phyloP scores from a whole-genome alignment of 257 asterid genomes.

The Gynochthodes officinalis region DNA sequence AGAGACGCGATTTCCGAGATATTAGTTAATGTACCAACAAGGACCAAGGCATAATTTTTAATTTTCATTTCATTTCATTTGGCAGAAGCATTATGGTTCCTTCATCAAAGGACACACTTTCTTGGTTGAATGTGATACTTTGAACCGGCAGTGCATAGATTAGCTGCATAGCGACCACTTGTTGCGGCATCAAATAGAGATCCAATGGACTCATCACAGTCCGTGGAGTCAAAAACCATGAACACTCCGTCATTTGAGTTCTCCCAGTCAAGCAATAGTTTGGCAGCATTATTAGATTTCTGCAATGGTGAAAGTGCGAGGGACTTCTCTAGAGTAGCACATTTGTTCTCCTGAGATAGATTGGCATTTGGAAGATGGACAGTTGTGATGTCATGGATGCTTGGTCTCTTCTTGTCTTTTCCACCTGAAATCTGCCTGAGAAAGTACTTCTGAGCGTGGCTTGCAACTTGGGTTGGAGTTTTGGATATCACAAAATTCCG shows the following conservation, averaged over 20 bases:
- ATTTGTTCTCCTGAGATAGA: conserved; percentile 20
- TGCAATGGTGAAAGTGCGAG: conserved; percentile 16
- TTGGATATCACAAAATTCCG: conserved; percentile 68
- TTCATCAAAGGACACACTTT: conserved; percentile 20
- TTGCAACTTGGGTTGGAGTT: conserved; percentile 84
- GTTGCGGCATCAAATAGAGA: conserved; percentile 13
- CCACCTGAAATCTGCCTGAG: conserved; percentile 60
- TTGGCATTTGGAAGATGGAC: conserved; percentile 27
- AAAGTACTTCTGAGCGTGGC: conserved; percentile 89
- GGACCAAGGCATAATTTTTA: background rate
- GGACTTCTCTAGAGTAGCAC: conserved; percentile 14
- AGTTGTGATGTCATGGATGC: conserved; percentile 80
- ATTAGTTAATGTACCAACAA: background rate
- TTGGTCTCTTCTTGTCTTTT: conserved; percentile 71
- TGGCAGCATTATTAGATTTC: conserved; percentile 26
- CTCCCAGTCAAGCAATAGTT: conserved; percentile 37
- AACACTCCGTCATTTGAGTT: conserved; percentile 33
- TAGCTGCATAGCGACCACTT: conserved; percentile 11
- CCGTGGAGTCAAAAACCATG: conserved; percentile 32
- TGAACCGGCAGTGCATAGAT: conserved; percentile 16
- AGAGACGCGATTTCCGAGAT: conserved; percentile 10
- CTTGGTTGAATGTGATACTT: conserved; percentile 18
- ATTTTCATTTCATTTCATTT: conserved; percentile 8
- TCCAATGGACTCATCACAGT: conserved; percentile 9
- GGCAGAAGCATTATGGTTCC: background rate